These are phyloP conservation scores for Aurinia saxatilis DNA, from an alignment of 345 rosid genomes.

Conservation along the genomic window DNA sequence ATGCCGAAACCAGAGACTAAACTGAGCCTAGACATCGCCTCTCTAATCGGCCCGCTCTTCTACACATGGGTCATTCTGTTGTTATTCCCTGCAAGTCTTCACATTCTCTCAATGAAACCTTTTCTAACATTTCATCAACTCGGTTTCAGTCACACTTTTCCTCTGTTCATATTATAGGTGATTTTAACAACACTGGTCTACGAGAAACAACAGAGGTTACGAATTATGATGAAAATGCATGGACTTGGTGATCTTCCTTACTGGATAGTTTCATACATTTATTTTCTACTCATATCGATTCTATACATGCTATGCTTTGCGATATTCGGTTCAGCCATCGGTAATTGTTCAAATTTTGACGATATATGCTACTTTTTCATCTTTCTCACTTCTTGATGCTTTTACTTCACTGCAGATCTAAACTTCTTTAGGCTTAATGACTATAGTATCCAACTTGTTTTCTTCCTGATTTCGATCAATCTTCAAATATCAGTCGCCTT, in stretches of 20 bases:
- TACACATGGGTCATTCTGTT: conserved; percentile 44
- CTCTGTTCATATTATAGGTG: conserved; percentile 40
- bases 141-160: neutral
- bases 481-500: conserved; percentile 82
- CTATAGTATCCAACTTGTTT: conserved; percentile 74
- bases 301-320: conserved; percentile 76
- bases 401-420: conserved; percentile 48
- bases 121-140: neutral
- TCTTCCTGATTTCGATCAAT: conserved; percentile 63
- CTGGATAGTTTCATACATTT: conserved; percentile 80
- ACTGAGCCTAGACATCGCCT: conserved; percentile 53
- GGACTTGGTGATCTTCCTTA: conserved; percentile 95
- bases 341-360: too few species aligned
- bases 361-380: too few species aligned
- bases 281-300: conserved; percentile 56
- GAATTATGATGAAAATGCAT: conserved; percentile 99
- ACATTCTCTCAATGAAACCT: neutral
- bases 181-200: conserved; percentile 65
- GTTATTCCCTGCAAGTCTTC: conserved; percentile 75
- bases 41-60: conserved; percentile 81
- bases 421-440: conserved; percentile 76
- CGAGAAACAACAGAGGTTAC: conserved; percentile 71
- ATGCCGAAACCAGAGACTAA: conserved; percentile 57
- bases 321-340: conserved; percentile 66
- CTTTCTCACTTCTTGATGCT: neutral